Base-by-base conservation (phyloP, 2,329 filamentous ascomycete genomes). In the Leptographium procerum region DNA sequence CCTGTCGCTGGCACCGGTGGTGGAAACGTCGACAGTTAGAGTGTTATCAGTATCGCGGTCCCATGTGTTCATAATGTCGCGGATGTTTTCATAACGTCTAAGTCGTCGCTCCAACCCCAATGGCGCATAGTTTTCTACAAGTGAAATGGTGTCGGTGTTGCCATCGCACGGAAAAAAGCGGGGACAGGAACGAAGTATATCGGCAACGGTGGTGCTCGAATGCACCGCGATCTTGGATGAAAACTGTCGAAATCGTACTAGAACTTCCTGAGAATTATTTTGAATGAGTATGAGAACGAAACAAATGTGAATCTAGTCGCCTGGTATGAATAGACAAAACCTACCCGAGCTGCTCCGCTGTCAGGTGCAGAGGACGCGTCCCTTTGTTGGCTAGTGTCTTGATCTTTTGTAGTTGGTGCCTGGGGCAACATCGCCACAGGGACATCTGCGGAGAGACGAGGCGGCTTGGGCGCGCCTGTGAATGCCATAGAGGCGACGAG, bases 41-140 rank as follows among this genome's bases (percentile, higher is more conserved):
- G 80, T 77, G 66, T 95, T 94, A 64, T 91, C 86, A 2, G 79
- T 77, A 69, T 96, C 91, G 50, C 80, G 77, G 61, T 95, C 89
- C 92, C 92, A 97, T 0, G 91, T 95, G 69, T 95, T 95, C 79
- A 96, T 82, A 26, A 96, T 82, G 66, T 96, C 89, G 60, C 89
- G 83, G 34, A 97, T 81, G 61, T 83, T 84, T 73, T 97, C 92
- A 68, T 96, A 96, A 45, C 84, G 85, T 47, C 92, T 86, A 29
- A 97, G 73, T 1, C 88, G 87, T 45, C 92, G 84, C 69, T 95
- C 88, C 2, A 97, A 77, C 33, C 89, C 89, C 1, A 94, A 79
- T 51, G 84, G 80, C 24, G 78, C 74, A 69, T 91, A 96, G 24
- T 80, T 83, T 70, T 97, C 92, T 22, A 91, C 71, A 13, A 96